Evolutionary conservation across 2,329 filamentous ascomycete species (phyloP).

Genomic region (Pseudogymnoascus verrucosus): DNA sequence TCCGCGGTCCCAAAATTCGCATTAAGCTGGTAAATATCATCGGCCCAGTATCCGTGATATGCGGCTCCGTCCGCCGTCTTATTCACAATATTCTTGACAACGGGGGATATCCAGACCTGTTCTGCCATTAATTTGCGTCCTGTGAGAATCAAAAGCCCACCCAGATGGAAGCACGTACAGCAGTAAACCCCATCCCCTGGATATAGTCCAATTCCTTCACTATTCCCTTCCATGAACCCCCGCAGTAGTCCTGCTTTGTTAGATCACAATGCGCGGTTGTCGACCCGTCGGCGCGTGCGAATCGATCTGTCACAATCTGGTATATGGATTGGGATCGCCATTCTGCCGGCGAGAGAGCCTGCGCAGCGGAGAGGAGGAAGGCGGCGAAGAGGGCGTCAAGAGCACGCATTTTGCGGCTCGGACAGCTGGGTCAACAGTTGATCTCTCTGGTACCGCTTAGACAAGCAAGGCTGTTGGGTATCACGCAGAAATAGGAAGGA

Average conservation of each 20-base stretch:
- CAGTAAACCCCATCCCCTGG: conserved; percentile 31
- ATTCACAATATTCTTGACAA: conserved; percentile 32
- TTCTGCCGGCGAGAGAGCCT: conserved; percentile 15
- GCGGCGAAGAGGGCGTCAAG: not conserved
- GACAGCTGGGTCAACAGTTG: not conserved
- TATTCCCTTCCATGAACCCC: conserved; percentile 38
- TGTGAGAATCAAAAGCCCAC: not conserved
- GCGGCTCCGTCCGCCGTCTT: conserved; percentile 31
- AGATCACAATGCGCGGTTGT: conserved; percentile 23
- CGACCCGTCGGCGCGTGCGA: conserved; percentile 29
- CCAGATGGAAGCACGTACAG: conserved; percentile 16
- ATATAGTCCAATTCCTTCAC: conserved; percentile 39
- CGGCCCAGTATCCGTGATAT: conserved; percentile 38
- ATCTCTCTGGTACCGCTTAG: not conserved
- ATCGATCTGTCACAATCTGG: conserved; percentile 35
- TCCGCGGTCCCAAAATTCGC: conserved; percentile 48
- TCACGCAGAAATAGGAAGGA: not conserved
- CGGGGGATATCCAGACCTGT: conserved; percentile 37
- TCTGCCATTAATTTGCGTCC: conserved; percentile 2
- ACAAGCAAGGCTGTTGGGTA: not conserved
- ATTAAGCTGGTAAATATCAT: conserved; percentile 44
- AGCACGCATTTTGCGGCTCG: conserved; percentile 1
- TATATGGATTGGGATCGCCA: conserved; percentile 33
- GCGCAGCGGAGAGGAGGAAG: not conserved
- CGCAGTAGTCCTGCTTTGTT: conserved; percentile 33